phyloP scores from a whole-genome alignment of 2,329 filamentous ascomycete genomes.

The Geoglossum cookeanum region DNA sequence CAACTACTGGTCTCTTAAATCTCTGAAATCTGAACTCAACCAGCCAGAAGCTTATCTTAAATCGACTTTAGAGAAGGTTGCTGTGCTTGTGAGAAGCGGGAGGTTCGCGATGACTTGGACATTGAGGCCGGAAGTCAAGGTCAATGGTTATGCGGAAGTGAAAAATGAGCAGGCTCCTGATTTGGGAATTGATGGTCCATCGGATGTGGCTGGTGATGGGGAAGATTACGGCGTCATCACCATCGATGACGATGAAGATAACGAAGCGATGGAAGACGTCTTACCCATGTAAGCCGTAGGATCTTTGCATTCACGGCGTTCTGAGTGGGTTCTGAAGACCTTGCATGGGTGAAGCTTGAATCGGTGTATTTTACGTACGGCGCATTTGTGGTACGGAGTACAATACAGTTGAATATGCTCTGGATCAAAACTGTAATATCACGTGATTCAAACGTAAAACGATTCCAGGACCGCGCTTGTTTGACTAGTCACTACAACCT shows the following conservation, averaged over 20 bases:
- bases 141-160: slow-evolving; percentile 30
- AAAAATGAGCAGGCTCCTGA: slow-evolving; percentile 32
- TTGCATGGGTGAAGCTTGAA: neutral
- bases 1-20: slow-evolving; percentile 87
- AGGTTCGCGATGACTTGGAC: slow-evolving; percentile 75
- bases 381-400: neutral
- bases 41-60: slow-evolving; percentile 92
- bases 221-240: slow-evolving; percentile 32
- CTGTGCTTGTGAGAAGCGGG: slow-evolving; percentile 63
- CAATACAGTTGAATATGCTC: too few relatives aligned
- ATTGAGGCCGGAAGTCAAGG: slow-evolving; percentile 44
- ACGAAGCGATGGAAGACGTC: slow-evolving; percentile 69
- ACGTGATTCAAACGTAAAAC: neutral
- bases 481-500: neutral
- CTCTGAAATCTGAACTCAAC: slow-evolving; percentile 53
- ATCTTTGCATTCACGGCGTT: neutral
- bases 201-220: slow-evolving; percentile 29
- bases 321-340: neutral
- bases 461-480: too few relatives aligned
- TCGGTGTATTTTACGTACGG: neutral
- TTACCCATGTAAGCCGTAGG: slow-evolving; percentile 13
- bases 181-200: slow-evolving; percentile 28
- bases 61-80: slow-evolving; percentile 64
- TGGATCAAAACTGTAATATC: too few relatives aligned
- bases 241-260: slow-evolving; percentile 43